Base-by-base conservation (phyloP, 805 yeast species). In the Ogataea neopini region DNA sequence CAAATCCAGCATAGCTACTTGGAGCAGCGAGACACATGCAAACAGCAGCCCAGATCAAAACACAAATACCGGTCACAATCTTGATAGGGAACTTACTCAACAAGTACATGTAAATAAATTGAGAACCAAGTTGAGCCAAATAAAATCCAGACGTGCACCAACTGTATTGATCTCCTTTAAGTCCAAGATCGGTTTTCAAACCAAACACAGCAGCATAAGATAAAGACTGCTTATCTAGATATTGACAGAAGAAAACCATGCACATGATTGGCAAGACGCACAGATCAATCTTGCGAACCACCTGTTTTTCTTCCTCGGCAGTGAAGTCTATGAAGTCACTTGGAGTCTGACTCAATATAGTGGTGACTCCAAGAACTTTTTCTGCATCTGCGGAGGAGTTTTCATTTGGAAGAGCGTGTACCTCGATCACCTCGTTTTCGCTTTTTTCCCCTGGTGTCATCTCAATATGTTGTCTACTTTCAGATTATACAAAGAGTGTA, bases 41-140 rank as follows among this genome's bases (percentile, higher is more conserved):
- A 33, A 81, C 63, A 10, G 77, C 60, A 9, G 88, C 89, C 90
- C 92, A 85, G 3, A 82, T 50, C 42, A 39, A 8, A 38, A 84
- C 70, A 53, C 76, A 79, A 1, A 64, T 54, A 14, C 80, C 69
- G 2, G 77, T 70, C 3, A 79, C 68, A 50, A 75, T 75, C 13
- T 80, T 75, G 52, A 84, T 71, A 1, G 84, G 84, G 47, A 80
- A 76, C 50, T 69, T 75, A 60, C 83, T 88, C 22, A 83, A 63
- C 1, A 74, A 34, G 37, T 65, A 58, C 44, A 83, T 63, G 62
- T 83, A 84, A 2, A 88, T 88, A 35, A 83, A 63, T 53, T 71
- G 69, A 48, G 68, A 67, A 19, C 63, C 67, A 39, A 75, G 49
- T 48, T 74, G 72, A 1, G 76, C 79, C 28, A 74, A 41, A 41